Base-by-base conservation (phyloP, 345 rosid genomes). In the Barbarea vulgaris region DNA sequence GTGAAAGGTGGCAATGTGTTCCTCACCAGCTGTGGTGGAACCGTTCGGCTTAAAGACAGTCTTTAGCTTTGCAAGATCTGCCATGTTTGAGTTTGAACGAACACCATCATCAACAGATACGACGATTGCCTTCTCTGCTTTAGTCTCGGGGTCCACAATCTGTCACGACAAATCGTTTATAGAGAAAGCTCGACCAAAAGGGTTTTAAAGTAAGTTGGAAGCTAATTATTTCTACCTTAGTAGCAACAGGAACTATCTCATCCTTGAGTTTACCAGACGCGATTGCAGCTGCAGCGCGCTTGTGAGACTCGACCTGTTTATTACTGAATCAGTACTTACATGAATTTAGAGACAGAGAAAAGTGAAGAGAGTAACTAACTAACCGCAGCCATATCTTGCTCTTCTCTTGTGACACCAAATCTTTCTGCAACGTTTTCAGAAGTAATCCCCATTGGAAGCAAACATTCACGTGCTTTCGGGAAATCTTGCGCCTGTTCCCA, bases 391-490 rank as follows among this genome's bases (percentile, higher is more conserved):
- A 81, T 83, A 73, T 92, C 99, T 81, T 95, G 99, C 61, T 95
- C 97, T 81, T 82, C 80, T 41, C 97, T 83, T 62, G 99, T 90
- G 58, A 95, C 79, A 13, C 97, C 93, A 12, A 69, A 92, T 18
- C 88, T 85, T 57, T 85, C 80, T 33, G 99, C 97, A 68, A 95
- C 99, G 79, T 91, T 95, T 85, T 95, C 99, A 59, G 97, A 91
- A 73, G 97, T 95, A 31, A 92, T 79, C 9, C 99, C 99, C 97
- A 95, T 90, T 19, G 97, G 97, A 78, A 95, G 93, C 80, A 95
- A 93, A 82, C 97, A 95, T 63, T 95, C 96, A 25, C 89, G 87
- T 19, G 97, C 93, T 82, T 87, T 86, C 0, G 83, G 80, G 75
- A 90, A 90, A 69, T 75, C 73, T 47, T 85, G 85, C 21, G 77